phyloP scores from a whole-genome alignment of 1,139 yeast genomes.

The Yamadazyma atlantica region DNA sequence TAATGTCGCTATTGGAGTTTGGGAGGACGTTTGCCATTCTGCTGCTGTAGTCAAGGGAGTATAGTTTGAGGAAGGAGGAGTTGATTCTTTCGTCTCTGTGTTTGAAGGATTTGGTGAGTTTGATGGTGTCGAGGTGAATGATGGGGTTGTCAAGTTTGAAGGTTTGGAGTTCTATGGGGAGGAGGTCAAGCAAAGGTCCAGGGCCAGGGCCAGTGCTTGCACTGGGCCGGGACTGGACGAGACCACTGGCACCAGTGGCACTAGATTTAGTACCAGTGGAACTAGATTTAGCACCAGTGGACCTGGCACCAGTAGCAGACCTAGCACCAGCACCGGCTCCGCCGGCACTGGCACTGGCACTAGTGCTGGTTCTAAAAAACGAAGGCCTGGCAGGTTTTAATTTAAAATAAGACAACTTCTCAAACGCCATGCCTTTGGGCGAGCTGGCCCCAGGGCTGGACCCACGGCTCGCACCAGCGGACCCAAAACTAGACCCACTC shows the following conservation, averaged over 20 bases:
- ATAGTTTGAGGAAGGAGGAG: slow-evolving; percentile 42
- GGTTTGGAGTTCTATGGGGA: slow-evolving; percentile 8
- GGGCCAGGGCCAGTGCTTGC: too few relatives aligned
- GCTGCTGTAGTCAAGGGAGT: slow-evolving; percentile 46
- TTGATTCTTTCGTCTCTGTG: slow-evolving; percentile 50
- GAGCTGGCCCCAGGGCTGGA: neutral
- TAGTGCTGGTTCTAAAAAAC: too few relatives aligned
- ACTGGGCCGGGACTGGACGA: too few relatives aligned
- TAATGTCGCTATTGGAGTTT: slow-evolving; percentile 20
- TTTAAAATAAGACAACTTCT: neutral
- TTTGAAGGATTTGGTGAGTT: slow-evolving; percentile 19
- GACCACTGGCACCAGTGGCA: too few relatives aligned
- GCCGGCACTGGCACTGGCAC: too few relatives aligned
- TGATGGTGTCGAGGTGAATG: slow-evolving; percentile 1
- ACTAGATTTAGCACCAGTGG: too few relatives aligned
- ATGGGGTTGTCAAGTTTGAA: slow-evolving; percentile 5
- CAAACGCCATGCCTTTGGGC: neutral
- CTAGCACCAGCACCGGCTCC: too few relatives aligned
- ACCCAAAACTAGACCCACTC: too few relatives aligned
- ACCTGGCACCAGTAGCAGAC: too few relatives aligned
- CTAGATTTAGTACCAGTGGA: too few relatives aligned
- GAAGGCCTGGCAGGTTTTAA: neutral
- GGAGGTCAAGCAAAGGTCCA: too few relatives aligned
- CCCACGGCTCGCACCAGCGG: neutral
- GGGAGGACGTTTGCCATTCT: slow-evolving; percentile 30